Percentiles rank a stretch among this genome's conserved stretches.
These are phyloP conservation scores for Coelastrella sp. DNA, from an alignment of 139 green algal species.

Conservation along the genomic window DNA sequence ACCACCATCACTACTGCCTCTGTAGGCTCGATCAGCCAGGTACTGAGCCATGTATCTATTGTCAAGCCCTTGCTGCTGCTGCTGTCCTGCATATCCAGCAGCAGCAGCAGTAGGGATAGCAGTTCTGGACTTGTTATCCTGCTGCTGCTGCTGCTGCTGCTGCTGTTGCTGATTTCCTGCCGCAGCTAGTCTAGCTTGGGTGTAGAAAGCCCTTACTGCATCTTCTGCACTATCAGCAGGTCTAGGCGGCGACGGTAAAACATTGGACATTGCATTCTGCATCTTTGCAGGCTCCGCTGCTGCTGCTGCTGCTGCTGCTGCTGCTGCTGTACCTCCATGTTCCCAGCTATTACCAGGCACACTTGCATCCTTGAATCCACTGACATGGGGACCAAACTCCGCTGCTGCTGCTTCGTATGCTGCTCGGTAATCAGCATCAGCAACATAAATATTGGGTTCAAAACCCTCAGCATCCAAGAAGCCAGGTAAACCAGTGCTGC, in stretches of 20 bases:
- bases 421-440: not conserved
- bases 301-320: not conserved
- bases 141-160: constrained; percentile 17
- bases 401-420: not conserved
- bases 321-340: not conserved
- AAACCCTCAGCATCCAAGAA: not conserved
- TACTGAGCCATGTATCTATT: not conserved
- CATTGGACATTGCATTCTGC: too few relatives aligned
- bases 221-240: not conserved
- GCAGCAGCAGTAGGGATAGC: not conserved
- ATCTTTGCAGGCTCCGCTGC: not conserved
- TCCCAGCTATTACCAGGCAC: not conserved
- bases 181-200: not conserved
- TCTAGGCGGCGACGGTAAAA: not conserved
- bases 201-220: constrained; percentile 8
- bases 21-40: not conserved
- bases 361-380: not conserved
- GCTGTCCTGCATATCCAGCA: not conserved
- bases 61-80: constrained; percentile 32
- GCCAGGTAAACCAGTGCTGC: not conserved
- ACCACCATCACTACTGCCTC: constrained; percentile 1
- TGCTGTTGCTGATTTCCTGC: constrained; percentile 4
- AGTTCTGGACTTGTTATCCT: too few relatives aligned
- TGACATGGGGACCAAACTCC: not conserved
- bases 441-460: not conserved